These are phyloP conservation scores for Aspergillus oerlinghausenensis DNA, from an alignment of 2,329 filamentous ascomycete species.

Conservation along the genomic window DNA sequence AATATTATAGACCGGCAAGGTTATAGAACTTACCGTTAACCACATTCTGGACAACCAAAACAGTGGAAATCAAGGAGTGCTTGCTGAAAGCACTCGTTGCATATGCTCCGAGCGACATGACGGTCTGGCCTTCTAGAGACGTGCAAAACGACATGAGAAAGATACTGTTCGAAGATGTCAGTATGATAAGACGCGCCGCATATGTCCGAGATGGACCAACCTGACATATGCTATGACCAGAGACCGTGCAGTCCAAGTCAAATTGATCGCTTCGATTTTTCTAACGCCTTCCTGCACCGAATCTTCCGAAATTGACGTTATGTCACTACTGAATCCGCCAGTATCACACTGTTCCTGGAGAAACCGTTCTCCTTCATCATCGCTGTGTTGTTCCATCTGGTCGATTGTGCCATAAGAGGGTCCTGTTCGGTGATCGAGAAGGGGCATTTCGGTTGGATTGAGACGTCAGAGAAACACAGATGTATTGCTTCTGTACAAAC, in stretches of 20 bases:
- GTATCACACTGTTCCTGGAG: conserved; percentile 25
- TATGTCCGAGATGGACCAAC: conserved; percentile 31
- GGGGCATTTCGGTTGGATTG: conserved; percentile 26
- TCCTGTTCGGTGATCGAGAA: conserved; percentile 25
- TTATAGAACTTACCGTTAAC: conserved; percentile 51
- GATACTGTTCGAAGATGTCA: conserved; percentile 37
- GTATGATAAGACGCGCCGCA: conserved; percentile 3
- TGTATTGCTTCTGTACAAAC: not conserved
- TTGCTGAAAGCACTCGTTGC: conserved; percentile 62
- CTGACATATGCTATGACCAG: conserved; percentile 45
- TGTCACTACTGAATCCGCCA: conserved; percentile 16
- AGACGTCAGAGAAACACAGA: conserved; percentile 8
- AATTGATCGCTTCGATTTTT: conserved; percentile 50
- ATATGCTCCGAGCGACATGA: conserved; percentile 57
- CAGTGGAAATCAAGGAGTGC: conserved; percentile 63
- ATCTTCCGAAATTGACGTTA: conserved; percentile 20
- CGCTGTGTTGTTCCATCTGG: conserved; percentile 19
- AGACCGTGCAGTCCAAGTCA: conserved; percentile 49
- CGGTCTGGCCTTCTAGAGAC: conserved; percentile 63
- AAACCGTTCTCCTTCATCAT: conserved; percentile 30
- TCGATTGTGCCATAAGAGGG: conserved; percentile 34
- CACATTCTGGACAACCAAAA: conserved; percentile 60
- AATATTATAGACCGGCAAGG: conserved; percentile 13
- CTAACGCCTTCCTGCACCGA: conserved; percentile 46
- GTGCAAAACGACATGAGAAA: conserved; percentile 62